Evolutionary conservation across 2,329 filamentous ascomycete species (phyloP).

Genomic region (Talaromyces atroroseus): DNA sequence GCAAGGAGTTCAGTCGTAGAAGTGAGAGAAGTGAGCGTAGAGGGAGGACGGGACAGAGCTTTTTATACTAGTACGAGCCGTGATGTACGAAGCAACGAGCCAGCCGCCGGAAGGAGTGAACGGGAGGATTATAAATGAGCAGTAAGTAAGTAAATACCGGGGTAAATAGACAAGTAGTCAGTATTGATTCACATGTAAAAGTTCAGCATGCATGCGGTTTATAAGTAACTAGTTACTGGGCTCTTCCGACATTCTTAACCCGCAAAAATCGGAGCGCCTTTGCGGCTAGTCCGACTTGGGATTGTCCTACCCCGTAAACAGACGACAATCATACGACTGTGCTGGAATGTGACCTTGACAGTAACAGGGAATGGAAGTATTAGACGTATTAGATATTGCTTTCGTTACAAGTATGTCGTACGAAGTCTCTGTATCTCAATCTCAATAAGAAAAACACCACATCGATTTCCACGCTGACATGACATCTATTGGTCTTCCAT

Average conservation of each 20-base stretch:
- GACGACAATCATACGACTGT: background rate
- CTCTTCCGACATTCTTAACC: background rate
- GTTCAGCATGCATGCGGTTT: too few relatives aligned
- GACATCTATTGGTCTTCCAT: constrained; percentile 23
- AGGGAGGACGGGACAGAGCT: background rate
- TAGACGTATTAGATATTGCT: background rate
- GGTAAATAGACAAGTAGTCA: background rate
- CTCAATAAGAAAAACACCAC: background rate
- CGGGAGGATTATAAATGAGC: background rate
- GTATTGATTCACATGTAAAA: constrained; percentile 5
- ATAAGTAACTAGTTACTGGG: too few relatives aligned
- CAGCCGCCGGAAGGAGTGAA: background rate
- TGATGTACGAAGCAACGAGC: background rate
- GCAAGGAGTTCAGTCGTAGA: background rate
- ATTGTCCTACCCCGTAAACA: background rate
- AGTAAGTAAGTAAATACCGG: background rate
- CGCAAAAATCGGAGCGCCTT: background rate
- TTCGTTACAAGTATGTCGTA: constrained; percentile 1
- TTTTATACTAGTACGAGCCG: too few relatives aligned
- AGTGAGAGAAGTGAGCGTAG: background rate
- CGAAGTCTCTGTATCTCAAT: background rate
- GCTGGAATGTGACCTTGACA: too few relatives aligned
- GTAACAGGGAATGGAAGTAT: too few relatives aligned
- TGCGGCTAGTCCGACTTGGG: background rate
- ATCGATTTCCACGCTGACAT: too few relatives aligned